Conservation (phyloP, 306 rosid species). For the Prosopis cineraria region DNA sequence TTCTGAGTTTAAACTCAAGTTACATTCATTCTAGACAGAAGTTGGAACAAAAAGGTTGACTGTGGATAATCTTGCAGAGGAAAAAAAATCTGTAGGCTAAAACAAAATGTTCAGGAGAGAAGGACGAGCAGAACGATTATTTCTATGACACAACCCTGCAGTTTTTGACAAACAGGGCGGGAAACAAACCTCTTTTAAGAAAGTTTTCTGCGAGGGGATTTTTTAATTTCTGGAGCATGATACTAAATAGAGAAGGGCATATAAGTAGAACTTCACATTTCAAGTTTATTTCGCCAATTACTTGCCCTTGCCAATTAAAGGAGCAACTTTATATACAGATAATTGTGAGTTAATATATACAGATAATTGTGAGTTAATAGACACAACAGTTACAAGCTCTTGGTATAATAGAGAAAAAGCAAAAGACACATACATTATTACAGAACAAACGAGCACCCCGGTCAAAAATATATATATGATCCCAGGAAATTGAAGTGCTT, state of each 20-base stretch:
- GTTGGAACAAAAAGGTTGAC: neutral
- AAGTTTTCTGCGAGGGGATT: neutral
- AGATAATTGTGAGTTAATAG: neutral
- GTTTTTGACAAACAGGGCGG: neutral
- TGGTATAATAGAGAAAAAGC: neutral
- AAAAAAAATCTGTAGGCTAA: neutral
- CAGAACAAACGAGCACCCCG: neutral
- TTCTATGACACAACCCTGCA: neutral
- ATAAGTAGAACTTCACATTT: neutral
- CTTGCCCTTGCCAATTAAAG: neutral
- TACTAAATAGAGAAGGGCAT: neutral
- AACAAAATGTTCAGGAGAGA: neutral
- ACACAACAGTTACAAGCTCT: neutral
- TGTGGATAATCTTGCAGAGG: neutral
- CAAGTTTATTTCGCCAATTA: neutral
- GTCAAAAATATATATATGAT: neutral
- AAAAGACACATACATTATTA: constrained; percentile 16
- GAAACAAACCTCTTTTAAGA: neutral
- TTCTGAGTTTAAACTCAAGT: neutral
- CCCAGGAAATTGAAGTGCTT: neutral
- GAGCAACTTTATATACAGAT: neutral
- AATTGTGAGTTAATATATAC: neutral
- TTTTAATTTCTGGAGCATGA: neutral
- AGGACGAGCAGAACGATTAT: neutral
- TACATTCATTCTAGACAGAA: neutral